Evolutionary conservation across 2,329 filamentous ascomycete species (phyloP).

Genomic region (Colletotrichum sp.): DNA sequence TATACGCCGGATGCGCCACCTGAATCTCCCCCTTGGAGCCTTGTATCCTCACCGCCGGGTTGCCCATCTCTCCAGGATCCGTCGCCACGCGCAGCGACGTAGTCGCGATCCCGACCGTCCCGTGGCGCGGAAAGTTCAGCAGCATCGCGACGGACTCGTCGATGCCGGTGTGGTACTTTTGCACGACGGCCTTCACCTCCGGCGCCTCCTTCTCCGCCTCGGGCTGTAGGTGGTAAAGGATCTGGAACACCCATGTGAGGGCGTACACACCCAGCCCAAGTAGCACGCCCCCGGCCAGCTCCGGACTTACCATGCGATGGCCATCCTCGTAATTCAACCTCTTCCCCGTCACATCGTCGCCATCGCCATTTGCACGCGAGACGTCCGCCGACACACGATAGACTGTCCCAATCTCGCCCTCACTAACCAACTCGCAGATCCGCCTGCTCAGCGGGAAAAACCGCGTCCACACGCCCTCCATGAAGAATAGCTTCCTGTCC

Average conservation of each 20-base stretch:
- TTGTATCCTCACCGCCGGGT: constrained; percentile 79
- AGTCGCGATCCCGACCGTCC: constrained; percentile 74
- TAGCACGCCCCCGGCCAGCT: constrained; percentile 82
- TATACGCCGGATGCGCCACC: constrained; percentile 73
- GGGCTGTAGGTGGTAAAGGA: constrained; percentile 80
- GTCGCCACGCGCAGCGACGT: constrained; percentile 67
- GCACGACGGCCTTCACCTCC: constrained; percentile 69
- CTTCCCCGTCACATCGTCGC: constrained; percentile 40
- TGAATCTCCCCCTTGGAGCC: constrained; percentile 84
- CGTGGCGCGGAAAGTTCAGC: constrained; percentile 72
- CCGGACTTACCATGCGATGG: constrained; percentile 80
- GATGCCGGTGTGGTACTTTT: constrained; percentile 74
- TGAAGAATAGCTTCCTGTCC: constrained; percentile 75
- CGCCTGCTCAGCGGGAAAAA: constrained; percentile 85
- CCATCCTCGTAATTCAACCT: constrained; percentile 61
- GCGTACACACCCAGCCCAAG: constrained; percentile 89
- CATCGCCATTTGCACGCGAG: constrained; percentile 62
- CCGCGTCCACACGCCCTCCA: constrained; percentile 90
- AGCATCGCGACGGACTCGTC: constrained; percentile 81
- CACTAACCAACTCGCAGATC: constrained; percentile 66
- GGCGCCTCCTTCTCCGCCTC: constrained; percentile 72
- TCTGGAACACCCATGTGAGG: constrained; percentile 89
- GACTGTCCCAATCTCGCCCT: constrained; percentile 63
- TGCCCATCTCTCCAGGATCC: constrained; percentile 62
- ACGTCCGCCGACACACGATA: constrained; percentile 64